phyloP scores from a whole-genome alignment of 768 basidiomycete species.

The Boletus pseudopeckii region DNA sequence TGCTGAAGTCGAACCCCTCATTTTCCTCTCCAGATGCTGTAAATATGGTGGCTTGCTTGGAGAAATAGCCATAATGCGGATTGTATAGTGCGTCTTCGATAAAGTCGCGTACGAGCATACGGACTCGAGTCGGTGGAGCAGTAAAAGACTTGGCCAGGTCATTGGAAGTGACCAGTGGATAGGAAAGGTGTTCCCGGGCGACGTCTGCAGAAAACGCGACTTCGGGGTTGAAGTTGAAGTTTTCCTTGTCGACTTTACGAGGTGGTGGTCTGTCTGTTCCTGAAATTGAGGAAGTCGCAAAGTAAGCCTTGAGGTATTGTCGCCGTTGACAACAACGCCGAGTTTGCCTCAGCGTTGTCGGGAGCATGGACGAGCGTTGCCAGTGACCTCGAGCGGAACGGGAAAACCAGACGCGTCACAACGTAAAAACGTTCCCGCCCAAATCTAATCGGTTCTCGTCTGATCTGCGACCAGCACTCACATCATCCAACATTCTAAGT shows the following conservation, averaged over 20 bases:
- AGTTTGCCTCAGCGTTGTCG: slow-evolving; percentile 15
- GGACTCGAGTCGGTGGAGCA: slow-evolving; percentile 73
- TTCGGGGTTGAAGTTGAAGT: slow-evolving; percentile 75
- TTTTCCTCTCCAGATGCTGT: slow-evolving; percentile 46
- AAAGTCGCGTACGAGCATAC: slow-evolving; percentile 94
- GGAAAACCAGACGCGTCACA: slow-evolving; percentile 6
- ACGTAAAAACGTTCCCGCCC: slow-evolving; percentile 1
- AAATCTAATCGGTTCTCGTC: slow-evolving; percentile 10
- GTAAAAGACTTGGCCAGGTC: slow-evolving; percentile 50
- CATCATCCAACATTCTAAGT: neutral
- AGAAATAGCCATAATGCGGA: slow-evolving; percentile 96
- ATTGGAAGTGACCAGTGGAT: slow-evolving; percentile 66
- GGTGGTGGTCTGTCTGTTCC: slow-evolving; percentile 11
- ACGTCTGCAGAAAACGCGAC: slow-evolving; percentile 50
- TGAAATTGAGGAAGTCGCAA: slow-evolving; percentile 20
- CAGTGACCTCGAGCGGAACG: neutral
- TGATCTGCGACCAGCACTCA: neutral
- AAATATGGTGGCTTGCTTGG: slow-evolving; percentile 89
- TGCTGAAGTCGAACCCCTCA: slow-evolving; percentile 62
- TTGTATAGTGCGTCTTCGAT: slow-evolving; percentile 98
- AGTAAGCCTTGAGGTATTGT: slow-evolving; percentile 22
- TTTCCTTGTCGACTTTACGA: slow-evolving; percentile 38
- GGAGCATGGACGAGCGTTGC: slow-evolving; percentile 19
- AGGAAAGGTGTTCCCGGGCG: slow-evolving; percentile 44
- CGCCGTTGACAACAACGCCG: slow-evolving; percentile 20